Evolutionary conservation across 1,139 yeast genomes (phyloP).

Genomic region (Scheffersomyces stambukii): DNA sequence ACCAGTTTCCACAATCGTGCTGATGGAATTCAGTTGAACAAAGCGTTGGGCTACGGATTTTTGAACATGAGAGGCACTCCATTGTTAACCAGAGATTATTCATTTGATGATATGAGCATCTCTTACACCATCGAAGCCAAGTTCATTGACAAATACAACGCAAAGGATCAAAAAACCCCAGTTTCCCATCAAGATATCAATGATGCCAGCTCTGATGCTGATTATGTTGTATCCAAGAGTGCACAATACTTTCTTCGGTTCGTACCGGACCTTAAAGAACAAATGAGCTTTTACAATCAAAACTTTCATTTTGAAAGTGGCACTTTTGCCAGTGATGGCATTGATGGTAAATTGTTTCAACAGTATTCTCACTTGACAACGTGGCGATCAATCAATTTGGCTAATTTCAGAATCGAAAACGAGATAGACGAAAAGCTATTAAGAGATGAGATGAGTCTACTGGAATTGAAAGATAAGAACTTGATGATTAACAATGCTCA

Average conservation of each 20-base stretch:
- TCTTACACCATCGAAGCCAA: constrained; percentile 42
- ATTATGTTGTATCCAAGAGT: constrained; percentile 35
- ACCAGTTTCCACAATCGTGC: constrained; percentile 37
- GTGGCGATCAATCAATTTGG: constrained; percentile 29
- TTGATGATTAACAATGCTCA: constrained; percentile 14
- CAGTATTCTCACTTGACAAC: constrained; percentile 24
- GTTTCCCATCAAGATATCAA: constrained; percentile 37
- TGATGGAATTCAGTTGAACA: constrained; percentile 32
- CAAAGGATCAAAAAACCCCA: constrained; percentile 23
- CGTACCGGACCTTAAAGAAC: constrained; percentile 35
- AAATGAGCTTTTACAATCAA: constrained; percentile 23
- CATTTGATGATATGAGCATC: constrained; percentile 39
- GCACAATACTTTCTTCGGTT: constrained; percentile 39
- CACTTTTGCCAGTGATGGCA: constrained; percentile 25
- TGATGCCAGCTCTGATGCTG: constrained; percentile 26
- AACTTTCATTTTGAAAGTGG: constrained; percentile 18
- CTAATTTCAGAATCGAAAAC: constrained; percentile 28
- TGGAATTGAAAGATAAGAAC: constrained; percentile 33
- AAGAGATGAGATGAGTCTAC: constrained; percentile 22
- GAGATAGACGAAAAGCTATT: constrained; percentile 33
- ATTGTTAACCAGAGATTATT: constrained; percentile 36
- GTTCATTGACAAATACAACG: constrained; percentile 35
- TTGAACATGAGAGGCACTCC: constrained; percentile 41
- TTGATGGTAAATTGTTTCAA: constrained; percentile 33
- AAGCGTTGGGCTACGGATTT: constrained; percentile 44